Evolutionary conservation across 2,329 filamentous ascomycete species (phyloP).

Genomic region (Berkeleyomyces basicola): DNA sequence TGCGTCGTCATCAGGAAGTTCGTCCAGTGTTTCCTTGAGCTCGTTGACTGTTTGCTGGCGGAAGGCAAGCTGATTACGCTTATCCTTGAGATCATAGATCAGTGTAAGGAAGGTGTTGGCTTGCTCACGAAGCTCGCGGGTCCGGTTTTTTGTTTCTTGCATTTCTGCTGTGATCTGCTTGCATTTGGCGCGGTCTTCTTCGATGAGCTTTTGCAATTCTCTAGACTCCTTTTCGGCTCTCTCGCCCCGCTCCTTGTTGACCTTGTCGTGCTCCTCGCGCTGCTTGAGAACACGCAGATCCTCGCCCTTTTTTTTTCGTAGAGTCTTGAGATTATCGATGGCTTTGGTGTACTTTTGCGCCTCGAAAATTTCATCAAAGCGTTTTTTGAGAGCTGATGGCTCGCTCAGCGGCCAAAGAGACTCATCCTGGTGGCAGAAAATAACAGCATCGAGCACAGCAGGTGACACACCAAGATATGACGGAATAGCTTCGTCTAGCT

Average conservation of each 20-base stretch:
- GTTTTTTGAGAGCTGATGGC: constrained; percentile 70
- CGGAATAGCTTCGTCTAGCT: constrained; percentile 72
- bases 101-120: constrained; percentile 59
- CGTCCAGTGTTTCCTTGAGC: constrained; percentile 54
- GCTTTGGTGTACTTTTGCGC: constrained; percentile 94
- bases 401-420: constrained; percentile 94
- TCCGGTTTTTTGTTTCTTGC: constrained; percentile 38
- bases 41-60: constrained; percentile 55
- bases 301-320: constrained; percentile 69
- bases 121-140: constrained; percentile 52
- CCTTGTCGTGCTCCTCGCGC: constrained; percentile 60
- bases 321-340: constrained; percentile 80
- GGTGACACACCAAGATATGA: constrained; percentile 76
- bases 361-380: constrained; percentile 96
- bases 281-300: constrained; percentile 57
- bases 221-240: constrained; percentile 48
- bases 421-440: constrained; percentile 98
- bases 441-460: constrained; percentile 82
- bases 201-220: constrained; percentile 49
- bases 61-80: constrained; percentile 55
- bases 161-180: constrained; percentile 43
- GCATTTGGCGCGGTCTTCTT: constrained; percentile 40
- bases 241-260: constrained; percentile 71
- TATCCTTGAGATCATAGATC: constrained; percentile 58
- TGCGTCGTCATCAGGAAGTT: constrained; percentile 63